These are phyloP conservation scores for Lactarius pseudohatsudake DNA, from an alignment of 768 basidiomycete genomes.

Conservation along the genomic window DNA sequence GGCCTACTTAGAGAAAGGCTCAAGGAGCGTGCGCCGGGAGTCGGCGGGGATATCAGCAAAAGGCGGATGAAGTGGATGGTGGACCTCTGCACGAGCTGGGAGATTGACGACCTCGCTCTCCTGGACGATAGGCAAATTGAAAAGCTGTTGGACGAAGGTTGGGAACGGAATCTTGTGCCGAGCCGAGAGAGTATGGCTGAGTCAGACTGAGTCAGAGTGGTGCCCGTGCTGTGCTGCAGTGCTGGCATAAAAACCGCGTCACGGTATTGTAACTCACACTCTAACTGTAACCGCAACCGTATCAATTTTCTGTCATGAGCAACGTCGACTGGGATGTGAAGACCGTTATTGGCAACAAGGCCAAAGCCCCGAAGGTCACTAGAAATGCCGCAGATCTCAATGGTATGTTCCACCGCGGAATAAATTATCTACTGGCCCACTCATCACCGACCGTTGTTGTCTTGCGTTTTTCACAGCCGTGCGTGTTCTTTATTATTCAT, in stretches of 20 bases:
- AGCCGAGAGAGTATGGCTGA: constrained; percentile 38
- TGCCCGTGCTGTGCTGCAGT: not conserved
- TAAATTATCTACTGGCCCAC: constrained; percentile 14
- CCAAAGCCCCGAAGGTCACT: constrained; percentile 59
- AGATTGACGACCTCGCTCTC: constrained; percentile 71
- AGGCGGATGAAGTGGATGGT: constrained; percentile 93
- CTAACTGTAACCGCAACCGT: not conserved
- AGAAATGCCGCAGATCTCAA: constrained; percentile 61
- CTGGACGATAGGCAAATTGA: constrained; percentile 67
- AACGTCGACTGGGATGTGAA: constrained; percentile 68
- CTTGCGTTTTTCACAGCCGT: constrained; percentile 26
- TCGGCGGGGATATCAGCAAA: constrained; percentile 74
- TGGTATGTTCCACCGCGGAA: constrained; percentile 37
- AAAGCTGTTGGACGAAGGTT: constrained; percentile 76
- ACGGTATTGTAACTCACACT: not conserved
- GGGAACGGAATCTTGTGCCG: constrained; percentile 64
- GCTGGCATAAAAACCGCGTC: not conserved
- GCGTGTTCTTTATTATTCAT: constrained; percentile 3
- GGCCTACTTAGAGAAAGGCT: constrained; percentile 71
- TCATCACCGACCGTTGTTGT: not conserved
- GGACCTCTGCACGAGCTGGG: constrained; percentile 81
- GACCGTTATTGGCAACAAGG: constrained; percentile 69
- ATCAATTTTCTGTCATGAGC: constrained; percentile 32
- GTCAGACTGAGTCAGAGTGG: constrained; percentile 3
- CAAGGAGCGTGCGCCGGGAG: constrained; percentile 78